Evolutionary conservation across 805 yeast genomes (phyloP), one percentile per base, ranked within the genome.

Genomic region (Teunomyces panamensis): DNA sequence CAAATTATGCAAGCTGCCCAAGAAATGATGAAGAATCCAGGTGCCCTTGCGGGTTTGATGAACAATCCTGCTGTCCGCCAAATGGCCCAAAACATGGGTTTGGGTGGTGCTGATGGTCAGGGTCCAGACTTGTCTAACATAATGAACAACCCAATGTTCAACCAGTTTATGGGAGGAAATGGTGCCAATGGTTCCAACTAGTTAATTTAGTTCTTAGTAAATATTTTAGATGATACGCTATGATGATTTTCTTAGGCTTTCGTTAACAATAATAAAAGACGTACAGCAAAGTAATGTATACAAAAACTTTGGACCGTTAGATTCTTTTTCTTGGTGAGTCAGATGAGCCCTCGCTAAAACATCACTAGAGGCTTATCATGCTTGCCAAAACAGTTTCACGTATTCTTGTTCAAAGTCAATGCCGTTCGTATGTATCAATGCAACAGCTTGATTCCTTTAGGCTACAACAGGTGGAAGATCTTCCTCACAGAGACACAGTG

Each of bases 1-100:
- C 92, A 85, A 68, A 67, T 92, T 51, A 85, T 85, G 85, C 87
- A 85, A 67, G 90, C 90, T 65, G 96, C 96, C 39, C 91, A 87
- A 68, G 79, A 80, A 61, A 75, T 89, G 82, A 88, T 89, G 96
- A 80, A 82, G 45, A 83, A 90, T 64, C 97, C 97, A 32, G 77
- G 72, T 30, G 89, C 94, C 42, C 69, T 90, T 75, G 74, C 71
- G 51, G 81, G 82, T 43, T 69, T 91, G 63, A 80, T 91, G 88
- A 80, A 71, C 66, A 87, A 89, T 66, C 97, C 97, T 14, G 80
- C 83, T 56, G 63, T 90, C 26, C 83, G 82, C 62, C 85, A 84
- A 63, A 87, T 91, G 96, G 96, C 96, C 39, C 81, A 82, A 55
- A 80, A 75, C 49, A 74, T 89, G 65, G 84, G 87, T 26, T 71